Conservation (phyloP, 139 green algal genomes). For the Chlamydomonas incerta region DNA sequence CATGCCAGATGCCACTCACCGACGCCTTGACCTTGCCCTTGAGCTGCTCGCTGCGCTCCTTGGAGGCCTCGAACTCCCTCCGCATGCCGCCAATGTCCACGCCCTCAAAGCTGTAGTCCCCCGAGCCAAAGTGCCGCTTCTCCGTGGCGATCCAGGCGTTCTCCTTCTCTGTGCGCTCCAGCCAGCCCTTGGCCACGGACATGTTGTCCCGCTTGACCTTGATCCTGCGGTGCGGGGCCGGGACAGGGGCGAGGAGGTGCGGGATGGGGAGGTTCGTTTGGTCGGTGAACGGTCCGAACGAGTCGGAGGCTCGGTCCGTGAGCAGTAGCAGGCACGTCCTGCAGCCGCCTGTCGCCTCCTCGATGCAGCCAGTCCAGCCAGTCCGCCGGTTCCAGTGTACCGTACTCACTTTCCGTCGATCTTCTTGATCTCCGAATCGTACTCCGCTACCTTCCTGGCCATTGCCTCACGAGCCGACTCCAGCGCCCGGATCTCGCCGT, state of each 20-base stretch:
- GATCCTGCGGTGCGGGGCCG: too few relatives aligned
- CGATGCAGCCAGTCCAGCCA: too few relatives aligned
- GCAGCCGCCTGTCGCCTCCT: too few relatives aligned
- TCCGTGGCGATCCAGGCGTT: slow-evolving; percentile 86
- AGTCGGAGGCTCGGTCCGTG: too few relatives aligned
- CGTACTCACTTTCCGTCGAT: slow-evolving; percentile 42
- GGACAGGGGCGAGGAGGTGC: too few relatives aligned
- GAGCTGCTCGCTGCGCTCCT: slow-evolving; percentile 31
- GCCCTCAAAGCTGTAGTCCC: slow-evolving; percentile 84
- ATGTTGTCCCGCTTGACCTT: slow-evolving; percentile 41
- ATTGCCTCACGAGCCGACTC: slow-evolving; percentile 40
- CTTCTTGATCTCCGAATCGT: slow-evolving; percentile 46
- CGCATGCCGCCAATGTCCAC: slow-evolving; percentile 36
- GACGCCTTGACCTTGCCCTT: slow-evolving; percentile 55
- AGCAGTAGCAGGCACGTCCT: too few relatives aligned
- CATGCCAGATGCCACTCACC: too few relatives aligned
- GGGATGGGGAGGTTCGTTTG: too few relatives aligned
- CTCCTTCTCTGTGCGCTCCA: slow-evolving; percentile 70
- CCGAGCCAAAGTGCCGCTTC: slow-evolving; percentile 53
- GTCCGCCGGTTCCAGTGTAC: too few relatives aligned
- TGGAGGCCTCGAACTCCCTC: slow-evolving; percentile 30
- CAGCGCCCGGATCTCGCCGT: slow-evolving; percentile 79
- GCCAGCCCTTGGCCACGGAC: background rate
- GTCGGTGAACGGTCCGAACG: too few relatives aligned
- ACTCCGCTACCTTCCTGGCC: slow-evolving; percentile 21